Evolutionary conservation across 2,329 filamentous ascomycete genomes (phyloP).

Genomic region (Alternaria metachromatica): DNA sequence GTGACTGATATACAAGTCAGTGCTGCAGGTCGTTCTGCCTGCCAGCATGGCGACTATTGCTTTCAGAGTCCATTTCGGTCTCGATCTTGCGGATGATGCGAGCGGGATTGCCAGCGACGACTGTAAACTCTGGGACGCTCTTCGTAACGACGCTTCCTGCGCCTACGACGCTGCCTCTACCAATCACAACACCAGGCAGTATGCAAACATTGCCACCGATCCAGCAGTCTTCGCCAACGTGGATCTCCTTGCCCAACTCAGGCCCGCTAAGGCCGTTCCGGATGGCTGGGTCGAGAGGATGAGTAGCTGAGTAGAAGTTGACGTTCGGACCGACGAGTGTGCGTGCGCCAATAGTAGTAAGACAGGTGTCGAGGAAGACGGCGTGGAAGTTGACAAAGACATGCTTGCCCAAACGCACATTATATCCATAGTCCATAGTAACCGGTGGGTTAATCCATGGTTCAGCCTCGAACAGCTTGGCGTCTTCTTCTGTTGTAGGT

Average conservation of each 20-base stretch:
- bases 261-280: constrained; percentile 78
- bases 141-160: constrained; percentile 87
- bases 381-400: constrained; percentile 80
- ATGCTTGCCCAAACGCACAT: constrained; percentile 71
- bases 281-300: constrained; percentile 77
- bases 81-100: constrained; percentile 61
- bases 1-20: background rate
- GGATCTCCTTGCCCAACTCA: constrained; percentile 75
- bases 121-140: constrained; percentile 68
- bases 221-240: constrained; percentile 73
- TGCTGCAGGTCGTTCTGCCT: background rate
- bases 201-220: constrained; percentile 62
- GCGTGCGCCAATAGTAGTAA: constrained; percentile 75
- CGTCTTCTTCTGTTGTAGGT: constrained; percentile 67
- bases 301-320: constrained; percentile 74
- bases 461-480: constrained; percentile 66
- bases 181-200: constrained; percentile 78
- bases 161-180: constrained; percentile 74
- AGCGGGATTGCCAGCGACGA: constrained; percentile 73
- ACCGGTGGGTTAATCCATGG: constrained; percentile 76
- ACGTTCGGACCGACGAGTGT: constrained; percentile 83
- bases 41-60: constrained; percentile 11
- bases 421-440: constrained; percentile 78
- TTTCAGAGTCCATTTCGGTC: constrained; percentile 40
- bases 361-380: constrained; percentile 77